Percentiles rank a stretch among this genome's conserved stretches.
phyloP scores from a whole-genome alignment of 2,329 filamentous ascomycete genomes.

The Metarhizium guizhouense region DNA sequence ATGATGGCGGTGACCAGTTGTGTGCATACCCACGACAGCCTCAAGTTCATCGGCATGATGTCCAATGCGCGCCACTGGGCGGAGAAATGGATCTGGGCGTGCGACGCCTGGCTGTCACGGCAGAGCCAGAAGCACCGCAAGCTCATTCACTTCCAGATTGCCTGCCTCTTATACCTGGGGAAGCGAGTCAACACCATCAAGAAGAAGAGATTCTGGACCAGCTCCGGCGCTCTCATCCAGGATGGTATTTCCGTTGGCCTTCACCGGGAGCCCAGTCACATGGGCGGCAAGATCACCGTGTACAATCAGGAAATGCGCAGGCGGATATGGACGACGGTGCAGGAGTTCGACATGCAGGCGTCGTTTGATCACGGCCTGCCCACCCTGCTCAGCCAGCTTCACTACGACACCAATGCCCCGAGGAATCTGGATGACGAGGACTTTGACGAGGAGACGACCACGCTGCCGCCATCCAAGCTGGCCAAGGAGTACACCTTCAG shows the following conservation, averaged over 20 bases:
- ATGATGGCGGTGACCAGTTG: conserved; percentile 53
- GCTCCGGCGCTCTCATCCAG: conserved; percentile 45
- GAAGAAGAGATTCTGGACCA: conserved; percentile 56
- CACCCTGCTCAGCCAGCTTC: conserved; percentile 46
- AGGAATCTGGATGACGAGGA: conserved; percentile 50
- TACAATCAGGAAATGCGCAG: conserved; percentile 55
- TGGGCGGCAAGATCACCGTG: conserved; percentile 44
- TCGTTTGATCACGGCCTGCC: conserved; percentile 53
- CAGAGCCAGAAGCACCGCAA: conserved; percentile 54
- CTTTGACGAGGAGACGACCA: conserved; percentile 43
- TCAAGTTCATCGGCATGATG: conserved; percentile 49
- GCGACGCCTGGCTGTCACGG: conserved; percentile 42
- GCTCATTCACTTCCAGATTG: conserved; percentile 52
- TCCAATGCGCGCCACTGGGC: conserved; percentile 46
- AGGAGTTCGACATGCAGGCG: conserved; percentile 53
- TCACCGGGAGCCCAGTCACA: conserved; percentile 49
- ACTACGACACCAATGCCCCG: conserved; percentile 46
- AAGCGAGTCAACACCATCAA: conserved; percentile 55
- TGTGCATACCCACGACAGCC: conserved; percentile 40
- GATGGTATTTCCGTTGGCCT: conserved; percentile 50
- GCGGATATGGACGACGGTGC: conserved; percentile 51
- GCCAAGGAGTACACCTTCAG: conserved; percentile 47
- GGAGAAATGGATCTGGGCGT: conserved; percentile 46
- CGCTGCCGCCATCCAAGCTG: conserved; percentile 42
- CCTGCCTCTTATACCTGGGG: conserved; percentile 49